Base-by-base conservation (phyloP, 768 basidiomycete species). In the Paxillus ammoniavirescens region DNA sequence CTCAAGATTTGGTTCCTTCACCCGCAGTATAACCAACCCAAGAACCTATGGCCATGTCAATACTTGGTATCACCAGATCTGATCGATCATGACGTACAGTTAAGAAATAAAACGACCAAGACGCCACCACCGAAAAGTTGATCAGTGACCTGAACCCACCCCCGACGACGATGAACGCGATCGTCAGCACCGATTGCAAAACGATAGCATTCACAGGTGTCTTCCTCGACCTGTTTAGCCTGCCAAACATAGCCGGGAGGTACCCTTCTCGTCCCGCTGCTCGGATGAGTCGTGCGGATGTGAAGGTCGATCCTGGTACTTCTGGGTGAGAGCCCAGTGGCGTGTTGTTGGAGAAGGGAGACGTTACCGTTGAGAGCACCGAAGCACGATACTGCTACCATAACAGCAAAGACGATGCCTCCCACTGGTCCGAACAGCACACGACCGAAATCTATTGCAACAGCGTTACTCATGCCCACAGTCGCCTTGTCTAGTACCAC, bases 371-470 rank as follows among this genome's bases (percentile, higher is more conserved):
- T 96, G 49, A 99, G 72, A 1, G 97, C 93, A 15, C 96, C 96
- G 59, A 99, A 93, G 67, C 93, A 97, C 3, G 94, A 97, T 53
- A 98, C 79, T 1, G 93, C 91, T 13, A 99, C 96, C 80, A 93
- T 84, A 47, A 86, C 77, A 1, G 96, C 92, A 66, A 99, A 97
- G 14, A 93, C 62, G 5, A 83, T 81, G 1, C 89, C 94, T 30
- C 97, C 96, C n/a, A 87, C 70, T 5, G 87, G 82, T 3, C 96
- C 96, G 58, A 95, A 91, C 8, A 96, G 72, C 1, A 83, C 83
- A 45, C 87, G 82, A 5, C 96, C 96, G 61, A 96, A 99, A 69
- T 99, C 97, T 58, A 96, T 76, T 0, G 91, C 91, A 21, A 93
- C 87, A 3, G 89, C 91, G 58, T 93, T 93, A 64, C 91, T 93